A percentile compares a stretch with the other conserved stretches of the same genome.
Conservation (phyloP, 2,329 filamentous ascomycete genomes). For the Stagonosporopsis vannaccii region DNA sequence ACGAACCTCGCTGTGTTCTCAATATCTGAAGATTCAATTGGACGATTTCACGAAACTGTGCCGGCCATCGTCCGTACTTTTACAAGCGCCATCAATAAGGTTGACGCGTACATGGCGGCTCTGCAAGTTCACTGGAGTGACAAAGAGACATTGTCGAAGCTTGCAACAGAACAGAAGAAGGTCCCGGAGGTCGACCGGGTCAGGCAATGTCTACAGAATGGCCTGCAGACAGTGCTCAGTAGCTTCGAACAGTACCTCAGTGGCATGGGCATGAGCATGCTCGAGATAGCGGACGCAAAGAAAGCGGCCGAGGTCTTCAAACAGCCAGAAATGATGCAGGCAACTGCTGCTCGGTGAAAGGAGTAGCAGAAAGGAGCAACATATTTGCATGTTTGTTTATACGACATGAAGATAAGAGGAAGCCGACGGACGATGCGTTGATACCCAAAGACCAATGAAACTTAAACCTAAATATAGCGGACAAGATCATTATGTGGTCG, state of each 20-base stretch:
- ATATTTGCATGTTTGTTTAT: neutral
- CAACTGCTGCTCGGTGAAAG: neutral
- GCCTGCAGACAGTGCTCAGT: slow-evolving; percentile 69
- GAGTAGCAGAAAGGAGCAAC: neutral
- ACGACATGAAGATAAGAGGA: neutral
- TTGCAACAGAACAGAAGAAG: slow-evolving; percentile 53
- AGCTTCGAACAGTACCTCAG: slow-evolving; percentile 78
- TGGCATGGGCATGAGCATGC: slow-evolving; percentile 72
- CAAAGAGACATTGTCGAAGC: slow-evolving; percentile 59
- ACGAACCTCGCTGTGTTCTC: slow-evolving; percentile 75
- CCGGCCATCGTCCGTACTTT: slow-evolving; percentile 76
- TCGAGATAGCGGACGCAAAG: slow-evolving; percentile 72
- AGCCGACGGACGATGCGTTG: neutral
- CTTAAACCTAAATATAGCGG: neutral
- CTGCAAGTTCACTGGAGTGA: slow-evolving; percentile 82
- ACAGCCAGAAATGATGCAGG: slow-evolving; percentile 36
- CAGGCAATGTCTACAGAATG: slow-evolving; percentile 68
- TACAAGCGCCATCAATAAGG: slow-evolving; percentile 70
- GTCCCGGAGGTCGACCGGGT: slow-evolving; percentile 75
- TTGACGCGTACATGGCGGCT: slow-evolving; percentile 70
- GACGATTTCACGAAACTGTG: slow-evolving; percentile 85
- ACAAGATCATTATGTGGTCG: neutral
- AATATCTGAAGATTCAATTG: slow-evolving; percentile 80
- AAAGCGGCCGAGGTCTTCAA: slow-evolving; percentile 28
- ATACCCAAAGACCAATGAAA: neutral